A percentile compares a stretch with the other conserved stretches of the same genome.
Conservation (phyloP, 805 yeast genomes). For the Huiozyma naganishii region DNA sequence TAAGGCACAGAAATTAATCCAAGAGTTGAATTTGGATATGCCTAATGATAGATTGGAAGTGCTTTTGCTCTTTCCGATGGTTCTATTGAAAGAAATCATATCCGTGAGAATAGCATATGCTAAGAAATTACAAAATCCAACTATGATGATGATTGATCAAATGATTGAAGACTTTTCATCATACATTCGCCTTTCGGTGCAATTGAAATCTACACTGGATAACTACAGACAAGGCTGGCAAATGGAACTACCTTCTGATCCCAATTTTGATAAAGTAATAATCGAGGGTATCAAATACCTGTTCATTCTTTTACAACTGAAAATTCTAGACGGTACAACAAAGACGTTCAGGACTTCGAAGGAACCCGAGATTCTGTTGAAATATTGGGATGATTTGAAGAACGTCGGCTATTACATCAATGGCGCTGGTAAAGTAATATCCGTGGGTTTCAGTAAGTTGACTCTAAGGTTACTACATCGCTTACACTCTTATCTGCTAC, state of each 20-base stretch:
- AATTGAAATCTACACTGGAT: slow-evolving; percentile 55
- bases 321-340: slow-evolving; percentile 67
- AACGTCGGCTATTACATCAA: slow-evolving; percentile 70
- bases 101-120: slow-evolving; percentile 69
- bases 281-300: slow-evolving; percentile 66
- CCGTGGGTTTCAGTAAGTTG: slow-evolving; percentile 59
- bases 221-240: slow-evolving; percentile 62
- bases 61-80: slow-evolving; percentile 66
- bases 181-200: slow-evolving; percentile 66
- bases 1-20: slow-evolving; percentile 48
- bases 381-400: slow-evolving; percentile 68
- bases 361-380: slow-evolving; percentile 83
- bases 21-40: slow-evolving; percentile 63
- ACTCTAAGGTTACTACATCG: slow-evolving; percentile 60
- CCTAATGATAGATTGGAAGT: slow-evolving; percentile 55
- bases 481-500: slow-evolving; percentile 55
- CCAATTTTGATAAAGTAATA: slow-evolving; percentile 53
- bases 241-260: slow-evolving; percentile 51
- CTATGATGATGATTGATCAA: slow-evolving; percentile 94
- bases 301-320: slow-evolving; percentile 62
- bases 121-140: slow-evolving; percentile 66
- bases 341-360: slow-evolving; percentile 72
- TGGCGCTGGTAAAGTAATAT: slow-evolving; percentile 72
- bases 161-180: slow-evolving; percentile 76
- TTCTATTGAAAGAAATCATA: slow-evolving; percentile 69